phyloP scores from a whole-genome alignment of 208 protist genomes.

The Porcisia deanei region DNA sequence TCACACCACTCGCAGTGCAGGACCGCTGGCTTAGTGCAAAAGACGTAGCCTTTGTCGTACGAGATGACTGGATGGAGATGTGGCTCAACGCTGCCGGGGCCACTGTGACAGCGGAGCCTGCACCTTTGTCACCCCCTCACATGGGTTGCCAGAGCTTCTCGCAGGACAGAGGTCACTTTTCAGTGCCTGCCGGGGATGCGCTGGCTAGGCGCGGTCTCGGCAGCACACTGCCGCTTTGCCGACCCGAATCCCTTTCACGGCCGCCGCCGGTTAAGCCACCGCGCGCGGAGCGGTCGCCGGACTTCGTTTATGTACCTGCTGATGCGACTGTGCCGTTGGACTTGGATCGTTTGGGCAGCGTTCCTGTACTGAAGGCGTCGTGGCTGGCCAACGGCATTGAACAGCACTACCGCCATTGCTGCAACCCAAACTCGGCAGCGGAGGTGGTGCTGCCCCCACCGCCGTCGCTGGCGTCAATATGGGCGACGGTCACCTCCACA shows the following conservation, averaged over 20 bases:
- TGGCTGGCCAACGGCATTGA: constrained; percentile 43
- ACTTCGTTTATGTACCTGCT: constrained; percentile 43
- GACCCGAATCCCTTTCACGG: not conserved
- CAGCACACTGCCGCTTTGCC: not conserved
- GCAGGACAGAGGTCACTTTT: not conserved
- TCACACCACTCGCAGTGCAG: constrained; percentile 9
- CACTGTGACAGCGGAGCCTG: constrained; percentile 20
- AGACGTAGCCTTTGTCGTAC: constrained; percentile 18
- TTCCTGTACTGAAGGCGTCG: constrained; percentile 38
- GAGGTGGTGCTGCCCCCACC: not conserved
- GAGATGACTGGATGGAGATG: constrained; percentile 32
- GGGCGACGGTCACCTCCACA: not conserved
- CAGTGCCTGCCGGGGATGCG: not conserved
- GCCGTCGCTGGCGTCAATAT: constrained; percentile 2
- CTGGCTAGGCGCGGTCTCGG: not conserved
- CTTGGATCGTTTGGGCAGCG: constrained; percentile 20
- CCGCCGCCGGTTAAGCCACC: constrained; percentile 1
- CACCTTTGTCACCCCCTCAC: not conserved
- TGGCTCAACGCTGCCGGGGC: constrained; percentile 27
- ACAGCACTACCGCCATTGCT: constrained; percentile 16
- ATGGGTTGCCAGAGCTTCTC: not conserved
- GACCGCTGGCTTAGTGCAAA: constrained; percentile 19
- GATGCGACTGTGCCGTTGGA: constrained; percentile 10
- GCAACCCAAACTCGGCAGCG: not conserved
- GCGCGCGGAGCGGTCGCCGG: constrained; percentile 11